A percentile compares a stretch with the other conserved stretches of the same genome.
Evolutionary conservation across 2,329 filamentous ascomycete species (phyloP).

Genomic region (Sporothrix pseudoabietina): DNA sequence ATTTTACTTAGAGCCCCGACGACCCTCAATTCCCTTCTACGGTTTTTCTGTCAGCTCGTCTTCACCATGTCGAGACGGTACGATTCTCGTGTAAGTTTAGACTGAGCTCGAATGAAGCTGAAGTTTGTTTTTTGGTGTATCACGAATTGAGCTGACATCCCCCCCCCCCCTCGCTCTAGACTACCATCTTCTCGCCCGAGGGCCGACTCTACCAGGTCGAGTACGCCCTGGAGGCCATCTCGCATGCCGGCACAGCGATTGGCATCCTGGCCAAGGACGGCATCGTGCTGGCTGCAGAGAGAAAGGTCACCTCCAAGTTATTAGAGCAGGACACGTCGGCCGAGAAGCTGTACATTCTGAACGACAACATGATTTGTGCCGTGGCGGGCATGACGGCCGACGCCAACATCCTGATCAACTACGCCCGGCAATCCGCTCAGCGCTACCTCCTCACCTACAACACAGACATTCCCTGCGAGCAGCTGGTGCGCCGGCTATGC

Average conservation of each 20-base stretch:
- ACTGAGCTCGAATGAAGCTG: slow-evolving; percentile 21
- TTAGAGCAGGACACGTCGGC: slow-evolving; percentile 99
- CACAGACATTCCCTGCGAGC: slow-evolving; percentile 99
- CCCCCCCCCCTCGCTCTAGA: slow-evolving; percentile 55
- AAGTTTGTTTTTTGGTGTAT: background rate
- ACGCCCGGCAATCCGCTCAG: slow-evolving; percentile 94
- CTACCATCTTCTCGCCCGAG: slow-evolving; percentile 99
- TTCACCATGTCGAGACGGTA: slow-evolving; percentile 86
- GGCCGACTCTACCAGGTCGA: slow-evolving; percentile 98
- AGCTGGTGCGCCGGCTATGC: slow-evolving; percentile 93
- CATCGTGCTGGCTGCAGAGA: slow-evolving; percentile 95
- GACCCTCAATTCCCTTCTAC: background rate
- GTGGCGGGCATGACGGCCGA: slow-evolving; percentile 99
- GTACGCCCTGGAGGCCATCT: slow-evolving; percentile 98
- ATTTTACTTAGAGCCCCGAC: background rate
- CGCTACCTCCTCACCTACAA: slow-evolving; percentile 98
- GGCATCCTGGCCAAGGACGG: slow-evolving; percentile 97
- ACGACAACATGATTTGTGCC: slow-evolving; percentile 99
- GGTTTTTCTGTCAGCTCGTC: slow-evolving; percentile 9
- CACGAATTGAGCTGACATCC: background rate
- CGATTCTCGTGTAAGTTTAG: slow-evolving; percentile 81
- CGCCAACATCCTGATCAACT: slow-evolving; percentile 99
- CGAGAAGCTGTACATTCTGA: slow-evolving; percentile 99
- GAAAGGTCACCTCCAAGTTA: slow-evolving; percentile 98
- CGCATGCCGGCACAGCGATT: slow-evolving; percentile 93